Conservation (phyloP, 192 early-diverging fungal species). For the Coemansia sp. region DNA sequence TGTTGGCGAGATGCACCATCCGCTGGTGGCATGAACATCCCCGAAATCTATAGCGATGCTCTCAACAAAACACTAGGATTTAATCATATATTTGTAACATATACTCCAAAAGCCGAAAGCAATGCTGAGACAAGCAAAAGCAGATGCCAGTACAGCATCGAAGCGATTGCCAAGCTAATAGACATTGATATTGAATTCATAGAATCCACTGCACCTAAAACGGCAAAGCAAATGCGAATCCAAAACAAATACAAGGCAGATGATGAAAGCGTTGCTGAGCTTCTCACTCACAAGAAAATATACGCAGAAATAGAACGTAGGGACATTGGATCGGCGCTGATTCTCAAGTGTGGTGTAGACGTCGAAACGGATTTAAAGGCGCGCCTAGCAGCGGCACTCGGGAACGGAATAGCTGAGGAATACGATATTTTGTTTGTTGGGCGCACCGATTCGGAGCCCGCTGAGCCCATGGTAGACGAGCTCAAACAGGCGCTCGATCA, state of each 20-base stretch:
- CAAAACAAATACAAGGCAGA: slow-evolving; percentile 9
- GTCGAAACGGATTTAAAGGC: slow-evolving; percentile 31
- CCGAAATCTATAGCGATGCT: slow-evolving; percentile 9
- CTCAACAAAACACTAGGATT: slow-evolving; percentile 38
- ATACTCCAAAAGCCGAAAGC: neutral
- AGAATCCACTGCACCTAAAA: neutral
- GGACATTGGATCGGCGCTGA: slow-evolving; percentile 25
- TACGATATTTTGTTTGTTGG: slow-evolving; percentile 35
- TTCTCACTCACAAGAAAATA: slow-evolving; percentile 24
- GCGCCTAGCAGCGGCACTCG: slow-evolving; percentile 18
- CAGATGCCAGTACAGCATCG: slow-evolving; percentile 8
- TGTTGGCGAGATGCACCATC: neutral
- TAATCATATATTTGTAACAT: slow-evolving; percentile 24
- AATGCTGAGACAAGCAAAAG: neutral
- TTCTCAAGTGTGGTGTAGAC: slow-evolving; percentile 19
- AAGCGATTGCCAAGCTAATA: slow-evolving; percentile 20
- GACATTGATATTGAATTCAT: slow-evolving; percentile 21
- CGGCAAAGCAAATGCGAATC: neutral
- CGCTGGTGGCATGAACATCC: neutral
- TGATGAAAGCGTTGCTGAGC: slow-evolving; percentile 7
- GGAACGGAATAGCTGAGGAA: neutral
- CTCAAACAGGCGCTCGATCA: slow-evolving; percentile 5
- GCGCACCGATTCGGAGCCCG: slow-evolving; percentile 13
- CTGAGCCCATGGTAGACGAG: slow-evolving; percentile 13
- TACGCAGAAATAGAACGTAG: slow-evolving; percentile 23